phyloP scores from a whole-genome alignment of 2,329 filamentous ascomycete species.

The Colletotrichum sp. region DNA sequence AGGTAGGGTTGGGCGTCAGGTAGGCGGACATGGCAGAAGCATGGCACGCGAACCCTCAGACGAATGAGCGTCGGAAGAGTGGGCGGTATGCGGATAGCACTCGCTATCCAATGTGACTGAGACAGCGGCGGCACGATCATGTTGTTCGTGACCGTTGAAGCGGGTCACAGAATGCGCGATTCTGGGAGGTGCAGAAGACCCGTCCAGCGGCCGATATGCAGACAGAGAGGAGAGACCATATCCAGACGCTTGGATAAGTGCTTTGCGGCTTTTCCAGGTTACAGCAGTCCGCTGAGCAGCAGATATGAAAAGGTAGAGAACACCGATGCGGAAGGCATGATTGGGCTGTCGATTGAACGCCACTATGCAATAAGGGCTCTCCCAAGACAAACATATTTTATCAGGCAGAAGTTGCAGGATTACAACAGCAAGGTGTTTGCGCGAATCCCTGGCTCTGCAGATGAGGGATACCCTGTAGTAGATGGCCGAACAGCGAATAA shows the following conservation, averaged over 20 bases:
- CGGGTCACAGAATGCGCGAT: background rate
- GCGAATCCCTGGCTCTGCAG: background rate
- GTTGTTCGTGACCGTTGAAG: background rate
- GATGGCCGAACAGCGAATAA: background rate
- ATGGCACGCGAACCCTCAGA: background rate
- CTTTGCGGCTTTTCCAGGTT: background rate
- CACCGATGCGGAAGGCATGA: background rate
- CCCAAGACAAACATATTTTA: background rate
- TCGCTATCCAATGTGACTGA: background rate
- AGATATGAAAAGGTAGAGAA: background rate
- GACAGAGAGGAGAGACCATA: background rate
- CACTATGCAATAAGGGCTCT: slow-evolving; percentile 16
- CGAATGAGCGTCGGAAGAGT: background rate
- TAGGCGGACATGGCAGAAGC: background rate
- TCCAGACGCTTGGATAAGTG: background rate
- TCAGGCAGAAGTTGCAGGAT: background rate
- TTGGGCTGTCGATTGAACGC: background rate
- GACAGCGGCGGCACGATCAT: background rate
- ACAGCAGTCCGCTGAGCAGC: background rate
- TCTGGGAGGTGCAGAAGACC: background rate
- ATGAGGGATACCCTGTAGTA: background rate
- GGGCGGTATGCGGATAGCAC: background rate
- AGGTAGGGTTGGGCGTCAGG: background rate
- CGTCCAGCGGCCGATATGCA: background rate
- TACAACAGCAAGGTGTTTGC: background rate